Conservation (phyloP, 2,329 filamentous ascomycete genomes). For the Ascochyta lentis region DNA sequence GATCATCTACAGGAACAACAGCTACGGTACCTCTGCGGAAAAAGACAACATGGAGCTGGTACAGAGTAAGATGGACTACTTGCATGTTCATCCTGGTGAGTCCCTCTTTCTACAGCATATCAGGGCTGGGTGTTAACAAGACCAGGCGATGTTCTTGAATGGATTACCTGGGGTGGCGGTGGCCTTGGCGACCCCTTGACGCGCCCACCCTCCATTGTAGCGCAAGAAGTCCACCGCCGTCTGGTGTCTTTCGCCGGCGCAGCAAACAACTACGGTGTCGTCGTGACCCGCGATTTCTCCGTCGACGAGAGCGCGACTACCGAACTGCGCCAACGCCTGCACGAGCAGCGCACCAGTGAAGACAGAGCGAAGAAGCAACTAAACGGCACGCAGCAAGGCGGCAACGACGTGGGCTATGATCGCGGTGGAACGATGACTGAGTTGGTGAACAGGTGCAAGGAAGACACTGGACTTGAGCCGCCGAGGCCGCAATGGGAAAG, state of each 20-base stretch:
- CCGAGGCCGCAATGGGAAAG: slow-evolving; percentile 55
- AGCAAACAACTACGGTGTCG: slow-evolving; percentile 54
- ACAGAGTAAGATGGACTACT: slow-evolving; percentile 57
- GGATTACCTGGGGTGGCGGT: slow-evolving; percentile 59
- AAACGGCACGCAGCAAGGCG: background rate
- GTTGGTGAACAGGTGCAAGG: slow-evolving; percentile 45
- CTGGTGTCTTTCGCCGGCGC: slow-evolving; percentile 55
- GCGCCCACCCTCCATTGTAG: slow-evolving; percentile 53
- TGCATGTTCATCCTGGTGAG: slow-evolving; percentile 52
- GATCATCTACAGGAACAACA: slow-evolving; percentile 52
- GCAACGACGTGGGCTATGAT: slow-evolving; percentile 46
- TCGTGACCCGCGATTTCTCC: slow-evolving; percentile 48
- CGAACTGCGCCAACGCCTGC: slow-evolving; percentile 44
- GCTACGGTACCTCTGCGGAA: slow-evolving; percentile 41
- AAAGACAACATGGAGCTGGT: slow-evolving; percentile 48
- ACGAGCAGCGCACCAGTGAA: slow-evolving; percentile 23
- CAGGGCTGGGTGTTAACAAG: background rate
- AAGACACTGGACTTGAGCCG: slow-evolving; percentile 53
- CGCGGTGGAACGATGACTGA: slow-evolving; percentile 53
- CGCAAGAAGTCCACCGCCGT: slow-evolving; percentile 54
- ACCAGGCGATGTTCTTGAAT: slow-evolving; percentile 56
- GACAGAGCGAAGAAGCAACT: background rate
- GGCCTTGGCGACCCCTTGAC: slow-evolving; percentile 57
- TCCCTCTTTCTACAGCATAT: background rate
- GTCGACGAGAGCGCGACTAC: slow-evolving; percentile 50